Conservation (phyloP, 2,329 filamentous ascomycete species). For the Neocatenulostroma microsporum region DNA sequence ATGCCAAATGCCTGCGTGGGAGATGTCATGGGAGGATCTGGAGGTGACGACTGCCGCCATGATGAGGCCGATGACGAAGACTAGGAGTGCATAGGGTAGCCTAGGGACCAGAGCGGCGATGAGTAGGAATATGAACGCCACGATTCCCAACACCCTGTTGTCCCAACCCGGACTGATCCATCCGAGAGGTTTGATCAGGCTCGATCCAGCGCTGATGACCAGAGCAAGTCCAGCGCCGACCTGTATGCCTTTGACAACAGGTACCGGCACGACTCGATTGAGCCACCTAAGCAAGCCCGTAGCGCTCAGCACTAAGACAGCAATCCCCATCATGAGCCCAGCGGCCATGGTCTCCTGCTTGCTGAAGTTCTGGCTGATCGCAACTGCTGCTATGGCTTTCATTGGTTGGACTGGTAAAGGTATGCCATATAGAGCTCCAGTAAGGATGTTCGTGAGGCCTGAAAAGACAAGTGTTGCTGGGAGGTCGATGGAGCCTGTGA, state of each 20-base stretch:
- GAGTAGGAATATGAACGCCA: slow-evolving; percentile 64
- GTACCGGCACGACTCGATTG: slow-evolving; percentile 67
- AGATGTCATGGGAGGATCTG: slow-evolving; percentile 33
- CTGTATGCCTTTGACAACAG: slow-evolving; percentile 91
- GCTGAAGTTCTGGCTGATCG: slow-evolving; percentile 62
- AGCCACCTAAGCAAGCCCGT: slow-evolving; percentile 73
- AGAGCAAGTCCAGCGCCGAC: slow-evolving; percentile 82
- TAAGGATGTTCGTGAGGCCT: slow-evolving; percentile 76
- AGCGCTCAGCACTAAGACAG: slow-evolving; percentile 67
- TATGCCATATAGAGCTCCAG: slow-evolving; percentile 75
- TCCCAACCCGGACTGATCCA: slow-evolving; percentile 65
- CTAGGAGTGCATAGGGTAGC: slow-evolving; percentile 69
- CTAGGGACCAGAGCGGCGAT: slow-evolving; percentile 55
- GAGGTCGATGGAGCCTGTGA: slow-evolving; percentile 70
- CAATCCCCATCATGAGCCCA: slow-evolving; percentile 66
- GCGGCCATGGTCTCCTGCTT: slow-evolving; percentile 69
- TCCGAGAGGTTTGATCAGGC: slow-evolving; percentile 57
- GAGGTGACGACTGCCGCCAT: slow-evolving; percentile 46
- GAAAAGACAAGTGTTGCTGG: slow-evolving; percentile 81
- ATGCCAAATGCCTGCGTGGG: slow-evolving; percentile 48
- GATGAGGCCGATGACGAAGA: slow-evolving; percentile 61
- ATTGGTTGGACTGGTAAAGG: slow-evolving; percentile 85
- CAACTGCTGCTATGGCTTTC: slow-evolving; percentile 84
- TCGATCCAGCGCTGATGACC: slow-evolving; percentile 65
- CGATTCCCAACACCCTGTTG: slow-evolving; percentile 69